Base-by-base conservation (phyloP, 352 stramenopile species). In the Nothophytophthora sp. region DNA sequence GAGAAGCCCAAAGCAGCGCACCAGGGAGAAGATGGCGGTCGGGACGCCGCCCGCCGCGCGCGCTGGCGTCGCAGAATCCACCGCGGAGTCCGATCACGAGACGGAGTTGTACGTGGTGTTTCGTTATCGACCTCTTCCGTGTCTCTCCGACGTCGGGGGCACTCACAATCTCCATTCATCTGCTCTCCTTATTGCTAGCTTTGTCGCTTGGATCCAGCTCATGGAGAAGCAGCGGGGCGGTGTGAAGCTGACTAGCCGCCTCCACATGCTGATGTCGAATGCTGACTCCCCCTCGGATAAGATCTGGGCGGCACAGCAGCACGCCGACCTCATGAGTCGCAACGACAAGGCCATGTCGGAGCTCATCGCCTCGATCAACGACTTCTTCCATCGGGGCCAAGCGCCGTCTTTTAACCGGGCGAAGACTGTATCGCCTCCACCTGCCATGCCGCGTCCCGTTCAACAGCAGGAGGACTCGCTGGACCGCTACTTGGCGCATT, bases 131-230 rank as follows among this genome's bases (percentile, higher is more conserved):
- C 19, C 27, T 2, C 12, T 11, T 24, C 3, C 25, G 2, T 18
- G 11, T 4, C 11, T 18, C 13, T 4, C 34, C 5, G 10, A 22
- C 2, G 19, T 39, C 19, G 39, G 22, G 42, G 50, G 15, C 19
- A 6, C 40, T 55, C 40, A 55, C 33, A 42, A 43, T 51, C 2
- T 42, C 13, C 16, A 25, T 23, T 11, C 39, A 10, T 53, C 18
- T 50, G 1, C 44, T n/a, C n/a, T n/a, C 23, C 11, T n/a, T 43
- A 16, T 30, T 9, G 49, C 42, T n/a, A 73, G 63, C 49, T 59
- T 73, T 18, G 56, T 28, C 4, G 66, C 60, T 29, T 76, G 67
- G 67, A n/a, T 73, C 38, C 25, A 59, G 29, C 58, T 76, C 13
- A 70, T 76, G 58, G 62, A 76, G 48, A 57, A 46, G 4, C 50